Conservation (phyloP, 2,329 filamentous ascomycete genomes). For the Calonectria naviculata region DNA sequence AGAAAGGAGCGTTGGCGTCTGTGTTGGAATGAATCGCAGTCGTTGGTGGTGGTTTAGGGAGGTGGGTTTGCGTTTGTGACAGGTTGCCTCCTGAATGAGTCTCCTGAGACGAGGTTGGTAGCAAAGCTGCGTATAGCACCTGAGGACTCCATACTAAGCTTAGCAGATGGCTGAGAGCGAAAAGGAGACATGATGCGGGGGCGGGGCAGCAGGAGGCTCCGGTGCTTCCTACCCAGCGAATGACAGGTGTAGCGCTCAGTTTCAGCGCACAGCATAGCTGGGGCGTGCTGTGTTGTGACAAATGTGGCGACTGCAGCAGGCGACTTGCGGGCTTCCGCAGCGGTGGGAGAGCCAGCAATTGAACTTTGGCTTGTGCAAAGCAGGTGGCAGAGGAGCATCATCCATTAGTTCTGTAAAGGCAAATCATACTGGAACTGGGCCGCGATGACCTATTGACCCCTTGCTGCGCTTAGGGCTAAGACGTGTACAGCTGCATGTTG, state of each 20-base stretch:
- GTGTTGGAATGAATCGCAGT: neutral
- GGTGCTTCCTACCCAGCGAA: neutral
- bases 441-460: neutral
- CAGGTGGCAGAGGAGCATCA: neutral
- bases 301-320: neutral
- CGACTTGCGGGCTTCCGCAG: neutral
- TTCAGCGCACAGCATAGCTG: neutral
- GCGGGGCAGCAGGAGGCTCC: conserved; percentile 29
- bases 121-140: conserved; percentile 3
- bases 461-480: neutral
- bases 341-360: neutral
- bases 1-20: neutral
- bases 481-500: neutral
- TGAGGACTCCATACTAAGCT: conserved; percentile 20
- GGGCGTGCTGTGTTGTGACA: neutral
- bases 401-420: neutral
- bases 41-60: conserved; percentile 1
- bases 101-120: conserved; percentile 33
- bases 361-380: neutral
- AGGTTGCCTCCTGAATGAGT: conserved; percentile 12
- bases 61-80: conserved; percentile 15
- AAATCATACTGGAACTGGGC: neutral
- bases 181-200: conserved; percentile 36
- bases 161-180: conserved; percentile 1
- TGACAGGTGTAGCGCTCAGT: neutral